phyloP scores from a whole-genome alignment of 164 flowering plant species.

The Annona cherimola region DNA sequence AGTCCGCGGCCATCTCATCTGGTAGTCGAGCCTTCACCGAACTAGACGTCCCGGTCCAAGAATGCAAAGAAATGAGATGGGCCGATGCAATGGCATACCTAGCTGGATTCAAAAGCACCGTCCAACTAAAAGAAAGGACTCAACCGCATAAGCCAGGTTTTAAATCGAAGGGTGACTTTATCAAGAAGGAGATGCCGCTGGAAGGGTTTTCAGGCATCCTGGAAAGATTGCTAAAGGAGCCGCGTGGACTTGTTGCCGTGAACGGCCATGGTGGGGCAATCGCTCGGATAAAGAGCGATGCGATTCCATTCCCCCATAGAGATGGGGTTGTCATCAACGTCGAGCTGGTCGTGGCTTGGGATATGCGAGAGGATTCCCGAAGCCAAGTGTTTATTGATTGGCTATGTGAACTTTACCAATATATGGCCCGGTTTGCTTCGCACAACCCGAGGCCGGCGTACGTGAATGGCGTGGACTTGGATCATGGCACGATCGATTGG shows the following conservation, averaged over 20 bases:
- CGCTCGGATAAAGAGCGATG: slow-evolving; percentile 8
- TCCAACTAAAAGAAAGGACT: slow-evolving; percentile 6
- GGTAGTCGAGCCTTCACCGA: slow-evolving; percentile 4
- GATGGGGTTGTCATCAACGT: slow-evolving; percentile 10
- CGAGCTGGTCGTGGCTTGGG: slow-evolving; percentile 11
- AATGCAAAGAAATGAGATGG: slow-evolving; percentile 15
- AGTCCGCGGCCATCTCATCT: neutral
- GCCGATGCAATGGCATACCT: slow-evolving; percentile 3
- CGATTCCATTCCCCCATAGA: slow-evolving; percentile 24
- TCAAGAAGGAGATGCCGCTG: slow-evolving; percentile 7
- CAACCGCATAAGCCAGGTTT: neutral
- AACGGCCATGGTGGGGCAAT: slow-evolving; percentile 25
- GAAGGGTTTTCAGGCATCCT: neutral
- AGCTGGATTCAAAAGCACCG: neutral
- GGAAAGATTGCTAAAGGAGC: slow-evolving; percentile 2
- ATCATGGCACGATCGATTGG: slow-evolving; percentile 5
- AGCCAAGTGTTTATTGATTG: neutral
- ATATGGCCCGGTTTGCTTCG: slow-evolving; percentile 8
- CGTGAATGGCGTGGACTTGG: slow-evolving; percentile 11
- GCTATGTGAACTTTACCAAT: slow-evolving; percentile 2
- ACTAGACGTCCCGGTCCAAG: neutral
- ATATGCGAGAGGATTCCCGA: neutral
- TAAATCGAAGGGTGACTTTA: slow-evolving; percentile 1
- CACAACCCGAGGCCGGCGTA: slow-evolving; percentile 10
- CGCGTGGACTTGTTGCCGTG: neutral